phyloP scores from a whole-genome alignment of 768 basidiomycete genomes.

The Trametes cinnabarina region DNA sequence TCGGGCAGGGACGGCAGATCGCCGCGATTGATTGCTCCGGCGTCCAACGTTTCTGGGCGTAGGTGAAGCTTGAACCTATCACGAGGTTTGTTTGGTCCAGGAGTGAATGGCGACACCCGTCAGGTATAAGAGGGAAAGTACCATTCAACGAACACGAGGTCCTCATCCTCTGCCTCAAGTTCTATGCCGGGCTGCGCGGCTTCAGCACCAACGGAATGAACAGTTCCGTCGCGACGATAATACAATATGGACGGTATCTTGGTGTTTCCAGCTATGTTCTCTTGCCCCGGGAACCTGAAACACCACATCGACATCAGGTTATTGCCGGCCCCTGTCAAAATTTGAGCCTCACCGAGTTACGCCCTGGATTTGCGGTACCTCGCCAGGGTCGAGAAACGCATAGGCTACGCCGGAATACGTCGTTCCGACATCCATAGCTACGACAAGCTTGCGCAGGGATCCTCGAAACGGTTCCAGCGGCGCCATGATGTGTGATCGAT shows the following conservation, averaged over 20 bases:
- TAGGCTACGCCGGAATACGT: slow-evolving; percentile 52
- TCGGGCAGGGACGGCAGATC: slow-evolving; percentile 8
- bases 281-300: slow-evolving; percentile 41
- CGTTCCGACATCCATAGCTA: slow-evolving; percentile 54
- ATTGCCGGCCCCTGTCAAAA: too few relatives aligned
- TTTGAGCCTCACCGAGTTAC: slow-evolving; percentile 31
- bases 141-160: slow-evolving; percentile 21
- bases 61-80: slow-evolving; percentile 25
- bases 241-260: slow-evolving; percentile 51
- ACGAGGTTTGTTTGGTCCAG: too few relatives aligned
- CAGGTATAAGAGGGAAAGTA: too few relatives aligned
- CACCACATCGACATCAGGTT: too few relatives aligned
- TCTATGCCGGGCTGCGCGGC: slow-evolving; percentile 39
- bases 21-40: background rate
- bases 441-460: slow-evolving; percentile 38
- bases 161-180: slow-evolving; percentile 42
- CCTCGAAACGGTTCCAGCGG: slow-evolving; percentile 1
- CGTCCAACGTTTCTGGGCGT: slow-evolving; percentile 11
- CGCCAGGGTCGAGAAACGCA: slow-evolving; percentile 36
- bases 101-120: too few relatives aligned
- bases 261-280: slow-evolving; percentile 37
- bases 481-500: too few relatives aligned
- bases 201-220: slow-evolving; percentile 47
- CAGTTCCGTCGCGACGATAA: slow-evolving; percentile 40
- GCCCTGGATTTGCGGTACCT: slow-evolving; percentile 44